Percentiles rank a stretch among this genome's conserved stretches.
Conservation (phyloP, 345 rosid genomes). For the Euphorbia tirucalli region DNA sequence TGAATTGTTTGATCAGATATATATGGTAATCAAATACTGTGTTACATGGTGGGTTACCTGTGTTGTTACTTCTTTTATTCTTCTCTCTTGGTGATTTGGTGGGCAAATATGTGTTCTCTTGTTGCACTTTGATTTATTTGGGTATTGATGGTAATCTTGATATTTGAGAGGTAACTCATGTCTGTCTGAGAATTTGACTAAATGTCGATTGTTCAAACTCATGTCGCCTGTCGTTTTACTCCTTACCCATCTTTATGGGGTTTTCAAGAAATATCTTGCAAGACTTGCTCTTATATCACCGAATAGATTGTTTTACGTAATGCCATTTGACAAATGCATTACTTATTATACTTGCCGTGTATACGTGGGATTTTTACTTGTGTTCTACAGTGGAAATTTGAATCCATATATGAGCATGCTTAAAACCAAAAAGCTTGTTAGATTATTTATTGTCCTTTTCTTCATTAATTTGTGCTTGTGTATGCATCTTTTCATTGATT, state of each 20-base stretch:
- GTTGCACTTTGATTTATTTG: background rate
- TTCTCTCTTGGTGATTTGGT: background rate
- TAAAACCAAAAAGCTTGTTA: background rate
- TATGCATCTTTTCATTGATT: conserved; percentile 1
- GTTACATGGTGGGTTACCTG: background rate
- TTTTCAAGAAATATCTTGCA: background rate
- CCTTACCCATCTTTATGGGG: background rate
- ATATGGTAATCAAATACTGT: background rate
- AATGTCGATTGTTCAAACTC: background rate
- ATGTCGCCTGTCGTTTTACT: background rate
- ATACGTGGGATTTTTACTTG: background rate
- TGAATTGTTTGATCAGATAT: background rate
- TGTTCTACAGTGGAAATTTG: background rate
- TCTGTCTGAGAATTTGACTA: background rate
- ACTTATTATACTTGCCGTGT: background rate
- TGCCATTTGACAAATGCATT: background rate
- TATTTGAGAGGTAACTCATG: background rate
- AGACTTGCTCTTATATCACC: background rate
- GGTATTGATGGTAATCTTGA: background rate
- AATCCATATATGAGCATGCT: background rate
- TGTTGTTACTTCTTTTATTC: background rate
- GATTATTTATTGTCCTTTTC: background rate
- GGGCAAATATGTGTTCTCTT: background rate
- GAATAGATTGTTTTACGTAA: background rate
- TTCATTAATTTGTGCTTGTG: background rate